phyloP scores from a whole-genome alignment of 1,284 basidiomycete genomes.

The Spongiforma sp. region DNA sequence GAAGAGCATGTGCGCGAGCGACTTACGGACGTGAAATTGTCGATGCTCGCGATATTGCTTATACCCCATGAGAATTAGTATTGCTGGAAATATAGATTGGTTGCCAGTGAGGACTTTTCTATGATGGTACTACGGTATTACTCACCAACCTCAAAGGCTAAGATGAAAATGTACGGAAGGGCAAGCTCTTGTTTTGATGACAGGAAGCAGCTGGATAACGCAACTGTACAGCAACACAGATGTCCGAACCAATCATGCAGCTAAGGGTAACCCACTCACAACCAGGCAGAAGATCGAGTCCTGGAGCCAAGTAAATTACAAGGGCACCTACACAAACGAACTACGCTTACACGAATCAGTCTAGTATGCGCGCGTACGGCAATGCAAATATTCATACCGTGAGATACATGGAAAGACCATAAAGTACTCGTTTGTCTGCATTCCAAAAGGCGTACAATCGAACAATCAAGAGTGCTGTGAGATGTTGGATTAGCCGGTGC shows the following conservation, averaged over 20 bases:
- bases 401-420: not conserved
- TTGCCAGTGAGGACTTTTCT: not conserved
- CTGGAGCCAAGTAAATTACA: not conserved
- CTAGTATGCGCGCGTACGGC: not conserved
- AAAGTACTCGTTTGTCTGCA: not conserved
- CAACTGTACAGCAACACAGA: not conserved
- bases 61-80: not conserved
- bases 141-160: conserved; percentile 1
- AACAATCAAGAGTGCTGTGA: not conserved
- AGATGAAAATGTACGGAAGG: not conserved
- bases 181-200: not conserved
- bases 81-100: not conserved
- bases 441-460: not conserved
- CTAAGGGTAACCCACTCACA: not conserved
- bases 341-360: not conserved
- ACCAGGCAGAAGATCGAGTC: not conserved
- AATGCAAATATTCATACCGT: not conserved
- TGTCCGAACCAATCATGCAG: not conserved
- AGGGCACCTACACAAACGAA: not conserved
- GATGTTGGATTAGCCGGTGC: not conserved
- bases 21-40: not conserved
- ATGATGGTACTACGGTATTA: not conserved
- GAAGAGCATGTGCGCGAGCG: not conserved
- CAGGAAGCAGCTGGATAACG: not conserved
- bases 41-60: not conserved